Evolutionary conservation across 768 basidiomycete species (phyloP).

Genomic region (Leucosporidium yakuticum): DNA sequence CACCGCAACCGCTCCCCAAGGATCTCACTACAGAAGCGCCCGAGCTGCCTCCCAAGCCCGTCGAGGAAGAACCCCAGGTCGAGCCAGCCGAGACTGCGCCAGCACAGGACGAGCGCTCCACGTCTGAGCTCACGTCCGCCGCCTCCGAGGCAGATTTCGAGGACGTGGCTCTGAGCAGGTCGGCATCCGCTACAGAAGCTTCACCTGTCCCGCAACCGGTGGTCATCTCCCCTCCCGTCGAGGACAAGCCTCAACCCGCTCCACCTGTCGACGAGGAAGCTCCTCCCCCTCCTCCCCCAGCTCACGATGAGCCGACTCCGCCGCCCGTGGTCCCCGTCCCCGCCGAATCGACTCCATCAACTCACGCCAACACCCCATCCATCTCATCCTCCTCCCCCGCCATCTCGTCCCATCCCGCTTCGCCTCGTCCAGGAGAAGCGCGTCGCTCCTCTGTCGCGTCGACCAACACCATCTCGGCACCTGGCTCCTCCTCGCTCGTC

Average conservation of each 20-base stretch:
- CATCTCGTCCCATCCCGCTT: neutral
- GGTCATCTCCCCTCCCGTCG: no score
- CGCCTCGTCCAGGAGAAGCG: neutral
- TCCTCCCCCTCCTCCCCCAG: neutral
- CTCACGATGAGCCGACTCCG: neutral
- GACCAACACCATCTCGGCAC: slow-evolving; percentile 23
- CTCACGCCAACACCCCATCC: neutral
- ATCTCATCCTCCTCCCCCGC: slow-evolving; percentile 2
- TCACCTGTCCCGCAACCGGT: no score
- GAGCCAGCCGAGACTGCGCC: neutral
- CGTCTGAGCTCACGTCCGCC: neutral
- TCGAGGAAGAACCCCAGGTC: neutral
- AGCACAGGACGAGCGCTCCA: neutral
- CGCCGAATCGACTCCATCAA: neutral
- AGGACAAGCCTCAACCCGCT: neutral
- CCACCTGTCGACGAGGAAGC: neutral
- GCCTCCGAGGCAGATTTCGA: neutral
- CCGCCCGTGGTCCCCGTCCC: neutral
- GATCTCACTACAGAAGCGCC: neutral
- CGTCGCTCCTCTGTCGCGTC: slow-evolving; percentile 32
- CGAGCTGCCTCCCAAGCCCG: neutral
- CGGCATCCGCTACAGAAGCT: neutral
- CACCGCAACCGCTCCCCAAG: neutral
- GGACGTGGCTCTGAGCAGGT: neutral
- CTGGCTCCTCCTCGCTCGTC: slow-evolving; percentile 33